Evolutionary conservation across 371 early-diverging fungal genomes (phyloP).

Genomic region (Parasitella parasitica): DNA sequence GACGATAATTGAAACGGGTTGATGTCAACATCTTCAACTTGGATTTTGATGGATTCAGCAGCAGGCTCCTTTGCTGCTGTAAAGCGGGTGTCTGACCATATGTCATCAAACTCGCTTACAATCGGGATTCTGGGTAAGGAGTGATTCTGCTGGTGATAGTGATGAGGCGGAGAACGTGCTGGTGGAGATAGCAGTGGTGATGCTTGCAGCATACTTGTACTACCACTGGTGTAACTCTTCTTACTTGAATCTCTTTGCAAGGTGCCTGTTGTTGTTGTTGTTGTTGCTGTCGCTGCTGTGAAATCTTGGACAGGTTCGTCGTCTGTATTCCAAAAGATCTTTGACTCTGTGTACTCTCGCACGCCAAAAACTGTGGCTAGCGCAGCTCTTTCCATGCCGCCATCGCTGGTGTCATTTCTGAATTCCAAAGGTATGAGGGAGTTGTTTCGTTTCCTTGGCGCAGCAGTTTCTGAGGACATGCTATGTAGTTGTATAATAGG

Average conservation of each 20-base stretch:
- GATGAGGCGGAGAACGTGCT: background rate
- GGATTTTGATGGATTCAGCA: slow-evolving; percentile 1
- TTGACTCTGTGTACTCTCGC: slow-evolving; percentile 46
- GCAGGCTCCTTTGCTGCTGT: background rate
- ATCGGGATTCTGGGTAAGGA: slow-evolving; percentile 36
- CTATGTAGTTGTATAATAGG: background rate
- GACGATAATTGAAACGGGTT: slow-evolving; percentile 15
- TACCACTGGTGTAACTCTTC: slow-evolving; percentile 5
- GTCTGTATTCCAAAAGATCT: slow-evolving; percentile 40
- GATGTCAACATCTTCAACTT: background rate
- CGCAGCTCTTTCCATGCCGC: slow-evolving; percentile 46
- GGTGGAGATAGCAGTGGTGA: background rate
- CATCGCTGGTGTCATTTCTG: slow-evolving; percentile 22
- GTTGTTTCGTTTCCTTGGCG: slow-evolving; percentile 17
- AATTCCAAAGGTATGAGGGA: slow-evolving; percentile 32
- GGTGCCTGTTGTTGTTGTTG: background rate
- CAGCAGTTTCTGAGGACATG: background rate
- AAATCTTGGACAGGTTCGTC: slow-evolving; percentile 14
- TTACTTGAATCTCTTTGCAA: slow-evolving; percentile 10
- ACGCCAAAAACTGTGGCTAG: slow-evolving; percentile 52
- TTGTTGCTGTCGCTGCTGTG: background rate
- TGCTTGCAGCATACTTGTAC: background rate
- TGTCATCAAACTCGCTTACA: slow-evolving; percentile 45
- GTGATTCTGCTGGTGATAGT: background rate
- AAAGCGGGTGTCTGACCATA: slow-evolving; percentile 7